Base-by-base conservation (phyloP, 192 early-diverging fungal species). In the Gorgonomyces haynaldii region DNA sequence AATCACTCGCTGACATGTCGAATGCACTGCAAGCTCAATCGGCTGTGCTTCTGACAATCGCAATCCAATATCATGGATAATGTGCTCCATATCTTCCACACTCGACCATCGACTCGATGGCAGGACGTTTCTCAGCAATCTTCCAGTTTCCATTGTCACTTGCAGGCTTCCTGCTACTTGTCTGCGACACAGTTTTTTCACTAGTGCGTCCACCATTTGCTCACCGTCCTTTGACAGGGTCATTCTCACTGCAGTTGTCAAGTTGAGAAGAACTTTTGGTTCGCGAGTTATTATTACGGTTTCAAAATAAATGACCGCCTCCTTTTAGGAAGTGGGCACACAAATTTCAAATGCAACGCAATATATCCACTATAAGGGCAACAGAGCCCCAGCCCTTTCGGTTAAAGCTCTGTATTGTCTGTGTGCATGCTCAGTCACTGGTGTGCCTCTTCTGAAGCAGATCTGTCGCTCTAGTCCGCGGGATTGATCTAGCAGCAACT, bases 1-100 rank as follows among this genome's bases (percentile, higher is more conserved):
- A 32, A 93, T 56, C 4, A 93, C 79, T 28, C 89, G 73, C 47
- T 85, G 79, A 34, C 85, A 76, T 26, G 90, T 89, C 65, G 91
- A 93, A 12, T 79, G 81, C 0, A 89, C 81, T 2, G 86, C 79
- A 26, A 91, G 70, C 58, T 95, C 93, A 63, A 70, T 82, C 5
- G 88, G 86, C 54, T 89, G 88, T 0, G 93, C 93, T 10, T 58
- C 54, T n/a, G 77, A 45, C 5, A 94, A 58, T 48, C 64, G 61
- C 20, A 66, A 54, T 30, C 86, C 88, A 1, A 89, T 72, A 1
- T 78, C 66, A 43, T 76, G 81, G 12, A 96, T 73, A 0, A 76
- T 37, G 0, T 65, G 58, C 4, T 79, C 44, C 12, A 96, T 70
- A 25, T 57, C 58, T 9, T 66, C 61, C 6, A 74, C 77, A 51